A percentile compares a stretch with the other conserved stretches of the same genome.
These are phyloP conservation scores for Sedum album DNA, from an alignment of 164 flowering plant genomes.

Conservation along the genomic window DNA sequence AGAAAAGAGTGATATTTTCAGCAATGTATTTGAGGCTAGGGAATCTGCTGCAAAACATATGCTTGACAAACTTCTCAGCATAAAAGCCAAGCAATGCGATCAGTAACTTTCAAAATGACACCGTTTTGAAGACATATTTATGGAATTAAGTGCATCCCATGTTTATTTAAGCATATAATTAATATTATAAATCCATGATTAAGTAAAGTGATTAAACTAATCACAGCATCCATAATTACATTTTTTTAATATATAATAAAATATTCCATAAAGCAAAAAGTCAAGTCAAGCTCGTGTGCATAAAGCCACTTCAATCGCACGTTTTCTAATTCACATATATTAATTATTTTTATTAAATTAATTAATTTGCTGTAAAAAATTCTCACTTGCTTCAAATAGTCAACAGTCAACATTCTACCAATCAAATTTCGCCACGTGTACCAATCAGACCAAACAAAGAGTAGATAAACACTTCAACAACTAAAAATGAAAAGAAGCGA, in stretches of 20 bases:
- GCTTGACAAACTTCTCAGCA: constrained; percentile 26
- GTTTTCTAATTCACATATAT: not conserved
- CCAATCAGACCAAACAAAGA: not conserved
- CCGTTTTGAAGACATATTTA: too few relatives aligned
- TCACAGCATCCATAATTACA: not conserved
- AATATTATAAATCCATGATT: not conserved
- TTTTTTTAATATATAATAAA: not conserved
- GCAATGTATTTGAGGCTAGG: constrained; percentile 37
- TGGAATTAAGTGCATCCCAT: too few relatives aligned
- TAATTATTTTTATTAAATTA: not conserved
- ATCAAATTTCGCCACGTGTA: not conserved
- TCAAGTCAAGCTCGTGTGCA: not conserved
- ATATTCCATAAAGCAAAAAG: too few relatives aligned
- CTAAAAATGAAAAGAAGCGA: not conserved
- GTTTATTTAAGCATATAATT: not conserved
- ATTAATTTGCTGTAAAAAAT: too few relatives aligned
- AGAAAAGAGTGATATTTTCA: constrained; percentile 15
- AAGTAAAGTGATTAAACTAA: not conserved
- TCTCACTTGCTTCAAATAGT: not conserved
- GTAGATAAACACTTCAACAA: too few relatives aligned
- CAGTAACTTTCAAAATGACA: too few relatives aligned
- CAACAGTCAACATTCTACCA: not conserved
- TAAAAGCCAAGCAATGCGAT: too few relatives aligned
- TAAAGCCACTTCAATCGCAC: not conserved
- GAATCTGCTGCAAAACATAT: constrained; percentile 41